These are phyloP conservation scores for Neurospora sp. DNA, from an alignment of 495 filamentous ascomycete genomes.

Conservation along the genomic window DNA sequence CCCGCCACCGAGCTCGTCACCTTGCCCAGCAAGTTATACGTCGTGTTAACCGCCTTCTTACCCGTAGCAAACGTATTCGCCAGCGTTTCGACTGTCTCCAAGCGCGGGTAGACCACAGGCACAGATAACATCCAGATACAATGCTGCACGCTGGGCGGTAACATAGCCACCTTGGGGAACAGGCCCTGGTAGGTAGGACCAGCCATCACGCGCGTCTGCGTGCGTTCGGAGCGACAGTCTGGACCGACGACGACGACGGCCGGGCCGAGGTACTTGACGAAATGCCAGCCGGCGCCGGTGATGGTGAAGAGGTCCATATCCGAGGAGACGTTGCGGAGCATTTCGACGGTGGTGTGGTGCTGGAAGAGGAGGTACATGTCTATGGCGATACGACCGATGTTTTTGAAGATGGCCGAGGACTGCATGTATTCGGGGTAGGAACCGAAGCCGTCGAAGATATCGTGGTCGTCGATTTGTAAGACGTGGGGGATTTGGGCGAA, in stretches of 20 bases:
- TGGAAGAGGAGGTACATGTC: constrained; percentile 99
- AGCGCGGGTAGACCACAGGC: constrained; percentile 79
- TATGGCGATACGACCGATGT: constrained; percentile 92
- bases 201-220: constrained; percentile 83
- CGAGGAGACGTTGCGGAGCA: constrained; percentile 73
- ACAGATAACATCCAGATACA: constrained; percentile 92
- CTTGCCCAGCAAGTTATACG: constrained; percentile 90
- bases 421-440: constrained; percentile 99
- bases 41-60: constrained; percentile 90
- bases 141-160: constrained; percentile 91
- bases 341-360: constrained; percentile 91
- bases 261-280: constrained; percentile 90
- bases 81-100: constrained; percentile 83
- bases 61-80: constrained; percentile 86
- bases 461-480: constrained; percentile 89
- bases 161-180: constrained; percentile 86
- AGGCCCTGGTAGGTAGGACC: constrained; percentile 95
- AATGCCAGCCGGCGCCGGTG: constrained; percentile 95
- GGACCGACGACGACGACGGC: constrained; percentile 82
- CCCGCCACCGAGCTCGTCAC: constrained; percentile 89
- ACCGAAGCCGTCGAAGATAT: constrained; percentile 98
- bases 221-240: constrained; percentile 85
- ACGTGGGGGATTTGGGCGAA: constrained; percentile 97
- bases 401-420: constrained; percentile 92
- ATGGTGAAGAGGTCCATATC: constrained; percentile 94